These are phyloP conservation scores for Diaporthe sp. DNA, from an alignment of 2,329 filamentous ascomycete genomes.

Conservation along the genomic window DNA sequence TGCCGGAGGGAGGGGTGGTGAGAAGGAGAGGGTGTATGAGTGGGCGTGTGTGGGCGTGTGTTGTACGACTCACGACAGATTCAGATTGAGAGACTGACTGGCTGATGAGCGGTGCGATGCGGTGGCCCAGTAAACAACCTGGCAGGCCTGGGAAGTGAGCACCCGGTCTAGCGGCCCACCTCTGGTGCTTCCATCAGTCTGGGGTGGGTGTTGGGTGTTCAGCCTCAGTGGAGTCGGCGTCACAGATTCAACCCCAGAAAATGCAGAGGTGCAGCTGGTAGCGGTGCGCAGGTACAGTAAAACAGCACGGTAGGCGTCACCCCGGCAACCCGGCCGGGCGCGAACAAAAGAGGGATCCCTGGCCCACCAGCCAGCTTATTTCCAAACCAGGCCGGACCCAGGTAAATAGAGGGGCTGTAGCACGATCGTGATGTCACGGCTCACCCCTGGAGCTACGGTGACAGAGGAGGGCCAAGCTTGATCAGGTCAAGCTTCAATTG, in stretches of 20 bases:
- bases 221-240: constrained; percentile 29
- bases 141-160: constrained; percentile 4
- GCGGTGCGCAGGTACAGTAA: not conserved
- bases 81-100: constrained; percentile 9
- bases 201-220: constrained; percentile 28
- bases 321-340: not conserved
- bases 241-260: constrained; percentile 26
- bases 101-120: not conserved
- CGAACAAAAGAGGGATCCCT: constrained; percentile 3
- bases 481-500: constrained; percentile 22
- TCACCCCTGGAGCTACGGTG: not conserved
- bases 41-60: not conserved
- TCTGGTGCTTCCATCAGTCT: constrained; percentile 3
- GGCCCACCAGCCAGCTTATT: not conserved
- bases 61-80: constrained; percentile 18
- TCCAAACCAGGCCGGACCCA: not conserved
- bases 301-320: not conserved
- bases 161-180: constrained; percentile 2
- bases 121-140: constrained; percentile 23
- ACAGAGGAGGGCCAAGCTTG: constrained; percentile 7
- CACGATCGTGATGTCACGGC: constrained; percentile 26
- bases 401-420: constrained; percentile 21
- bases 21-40: not conserved
- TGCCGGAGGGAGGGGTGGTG: constrained; percentile 1
- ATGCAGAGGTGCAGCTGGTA: not conserved